Evolutionary conservation across 2,329 filamentous ascomycete species (phyloP).

Genomic region (Ramularia collo-cygni): DNA sequence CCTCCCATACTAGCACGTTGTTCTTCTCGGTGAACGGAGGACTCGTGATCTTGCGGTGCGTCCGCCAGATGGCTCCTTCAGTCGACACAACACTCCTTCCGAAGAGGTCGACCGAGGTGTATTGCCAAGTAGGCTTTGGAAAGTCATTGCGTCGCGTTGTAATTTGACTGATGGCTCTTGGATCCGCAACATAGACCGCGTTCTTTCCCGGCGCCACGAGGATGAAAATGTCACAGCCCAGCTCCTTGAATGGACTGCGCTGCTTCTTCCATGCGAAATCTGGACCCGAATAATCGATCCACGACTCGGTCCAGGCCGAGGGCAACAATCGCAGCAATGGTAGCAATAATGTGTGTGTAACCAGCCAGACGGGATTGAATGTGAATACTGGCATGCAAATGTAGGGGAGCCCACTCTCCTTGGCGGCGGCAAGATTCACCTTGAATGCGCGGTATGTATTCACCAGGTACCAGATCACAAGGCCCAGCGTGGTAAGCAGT

Average conservation of each 20-base stretch:
- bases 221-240: slow-evolving; percentile 57
- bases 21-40: slow-evolving; percentile 73
- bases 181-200: slow-evolving; percentile 53
- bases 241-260: slow-evolving; percentile 51
- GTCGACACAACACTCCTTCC: slow-evolving; percentile 65
- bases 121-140: slow-evolving; percentile 58
- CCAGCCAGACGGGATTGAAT: slow-evolving; percentile 50
- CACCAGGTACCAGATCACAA: slow-evolving; percentile 30
- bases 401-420: slow-evolving; percentile 41
- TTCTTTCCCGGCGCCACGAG: slow-evolving; percentile 53
- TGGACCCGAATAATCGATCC: slow-evolving; percentile 39
- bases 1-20: slow-evolving; percentile 58
- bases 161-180: slow-evolving; percentile 61
- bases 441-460: slow-evolving; percentile 32
- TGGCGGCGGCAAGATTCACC: slow-evolving; percentile 39
- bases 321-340: slow-evolving; percentile 52
- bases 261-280: slow-evolving; percentile 55
- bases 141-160: slow-evolving; percentile 62
- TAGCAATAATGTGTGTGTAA: slow-evolving; percentile 49
- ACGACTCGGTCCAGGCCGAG: slow-evolving; percentile 47
- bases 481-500: slow-evolving; percentile 23
- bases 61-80: slow-evolving; percentile 63
- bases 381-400: slow-evolving; percentile 38
- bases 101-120: slow-evolving; percentile 56
- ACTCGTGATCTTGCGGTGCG: slow-evolving; percentile 65